A percentile compares a stretch with the other conserved stretches of the same genome.
Evolutionary conservation across 805 yeast genomes (phyloP).

Genomic region (Cyberlindnera suaveolens): DNA sequence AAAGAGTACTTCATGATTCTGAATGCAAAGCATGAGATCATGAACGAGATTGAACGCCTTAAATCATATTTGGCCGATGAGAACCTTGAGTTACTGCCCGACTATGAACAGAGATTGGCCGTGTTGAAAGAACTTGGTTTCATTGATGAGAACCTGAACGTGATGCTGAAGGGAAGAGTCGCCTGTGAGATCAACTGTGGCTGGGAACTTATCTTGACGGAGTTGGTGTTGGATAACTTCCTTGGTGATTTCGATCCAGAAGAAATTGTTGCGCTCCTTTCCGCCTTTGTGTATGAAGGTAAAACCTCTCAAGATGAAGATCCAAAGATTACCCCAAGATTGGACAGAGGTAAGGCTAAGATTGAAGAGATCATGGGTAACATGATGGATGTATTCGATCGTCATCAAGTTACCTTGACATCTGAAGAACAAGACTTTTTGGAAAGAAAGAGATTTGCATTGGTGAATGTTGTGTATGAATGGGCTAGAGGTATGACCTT

Average conservation of each 20-base stretch:
- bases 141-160: conserved; percentile 70
- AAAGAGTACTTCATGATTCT: conserved; percentile 37
- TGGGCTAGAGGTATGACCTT: conserved; percentile 97
- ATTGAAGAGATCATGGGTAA: conserved; percentile 66
- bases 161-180: conserved; percentile 82
- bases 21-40: conserved; percentile 39
- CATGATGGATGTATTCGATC: conserved; percentile 54
- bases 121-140: conserved; percentile 77
- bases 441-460: conserved; percentile 79
- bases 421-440: conserved; percentile 81
- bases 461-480: conserved; percentile 91
- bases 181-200: conserved; percentile 92
- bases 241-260: conserved; percentile 90
- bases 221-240: conserved; percentile 84
- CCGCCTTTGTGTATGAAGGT: conserved; percentile 93
- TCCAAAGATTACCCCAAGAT: conserved; percentile 62
- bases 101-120: conserved; percentile 81
- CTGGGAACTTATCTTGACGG: conserved; percentile 86
- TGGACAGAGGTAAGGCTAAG: conserved; percentile 62
- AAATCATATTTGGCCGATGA: conserved; percentile 73
- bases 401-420: conserved; percentile 68
- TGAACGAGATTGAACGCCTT: conserved; percentile 46
- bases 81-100: conserved; percentile 84
- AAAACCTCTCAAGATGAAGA: conserved; percentile 53
- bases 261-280: conserved; percentile 90